Conservation (phyloP, 2,329 filamentous ascomycete genomes). For the Aschersonia sp. region DNA sequence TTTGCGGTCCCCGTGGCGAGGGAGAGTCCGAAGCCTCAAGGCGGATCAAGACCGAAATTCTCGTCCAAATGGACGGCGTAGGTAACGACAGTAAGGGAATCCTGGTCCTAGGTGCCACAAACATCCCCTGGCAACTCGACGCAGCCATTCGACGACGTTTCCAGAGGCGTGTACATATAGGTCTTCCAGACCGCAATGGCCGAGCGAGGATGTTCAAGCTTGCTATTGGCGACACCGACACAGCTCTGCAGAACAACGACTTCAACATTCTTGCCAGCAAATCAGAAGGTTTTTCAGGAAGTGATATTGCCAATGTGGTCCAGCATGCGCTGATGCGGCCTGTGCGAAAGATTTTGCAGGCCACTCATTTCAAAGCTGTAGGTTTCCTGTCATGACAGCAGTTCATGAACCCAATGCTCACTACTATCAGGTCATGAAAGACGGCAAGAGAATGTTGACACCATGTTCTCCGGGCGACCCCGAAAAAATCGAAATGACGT, state of each 20-base stretch:
- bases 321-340: conserved; percentile 97
- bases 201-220: conserved; percentile 93
- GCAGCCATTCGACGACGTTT: conserved; percentile 91
- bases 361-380: conserved; percentile 95
- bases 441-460: conserved; percentile 55
- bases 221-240: conserved; percentile 84
- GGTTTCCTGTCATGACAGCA: conserved; percentile 7
- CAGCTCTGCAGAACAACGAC: conserved; percentile 63
- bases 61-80: conserved; percentile 98
- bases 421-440: conserved; percentile 46
- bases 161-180: conserved; percentile 91
- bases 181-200: conserved; percentile 72
- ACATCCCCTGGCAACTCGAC: conserved; percentile 97
- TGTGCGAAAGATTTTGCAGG: conserved; percentile 89
- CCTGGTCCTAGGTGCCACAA: conserved; percentile 87
- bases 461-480: conserved; percentile 87
- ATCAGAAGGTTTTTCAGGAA: conserved; percentile 89
- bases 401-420: background rate
- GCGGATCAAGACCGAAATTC: conserved; percentile 94
- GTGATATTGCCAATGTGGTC: conserved; percentile 89
- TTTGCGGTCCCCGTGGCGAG: conserved; percentile 84
- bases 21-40: conserved; percentile 95
- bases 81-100: conserved; percentile 91
- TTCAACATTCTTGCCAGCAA: conserved; percentile 66
- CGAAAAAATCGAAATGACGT: conserved; percentile 83